Evolutionary conservation across 2,329 filamentous ascomycete genomes (phyloP), one percentile per base, ranked within the genome.

Genomic region (Boeremia exigua): DNA sequence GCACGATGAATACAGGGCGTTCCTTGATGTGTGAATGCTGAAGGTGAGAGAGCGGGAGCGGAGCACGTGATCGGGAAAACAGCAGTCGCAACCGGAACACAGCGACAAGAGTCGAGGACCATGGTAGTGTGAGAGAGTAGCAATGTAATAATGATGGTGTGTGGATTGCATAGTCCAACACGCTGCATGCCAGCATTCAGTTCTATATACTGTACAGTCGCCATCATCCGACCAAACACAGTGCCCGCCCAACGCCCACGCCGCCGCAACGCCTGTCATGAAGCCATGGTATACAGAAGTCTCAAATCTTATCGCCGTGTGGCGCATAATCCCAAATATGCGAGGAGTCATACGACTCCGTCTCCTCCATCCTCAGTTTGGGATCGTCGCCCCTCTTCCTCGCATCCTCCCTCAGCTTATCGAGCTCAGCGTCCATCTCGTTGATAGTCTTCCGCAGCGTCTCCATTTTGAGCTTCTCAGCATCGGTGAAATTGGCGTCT

Each of bases 311-410:
- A 29, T 64, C 50, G 25, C 47, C 52, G 30, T 71, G 62, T 11
- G 69, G 70, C 27, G 70, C 66, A 61, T 74, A 72, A 37, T 76
- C 72, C 73, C 70, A 75, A 27, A 75, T 74, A 36, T 72, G 67
- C 19, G 47, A 60, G 25, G 66, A 70, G 50, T 75, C 71, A 36
- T 61, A 75, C 28, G 56, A 62, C 61, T 75, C 73, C 12, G 66
- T 75, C 58, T 75, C 73, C 43, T 72, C 69, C 25, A 61, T 63
- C 33, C 72, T 61, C 28, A 54, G 55, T 47, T 69, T 66, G 1
- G 65, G 64, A 46, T 73, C 68, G n/a, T 75, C 62, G 1, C 74
- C 74, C 34, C 73, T 65, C 60, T 72, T 68, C 47, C 63, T 64
- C 6, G 74, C 74, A 6, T 69, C 71, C 0, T 66, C 64, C 48